phyloP scores from a whole-genome alignment of 352 stramenopile species.

The Pythium periplocum region DNA sequence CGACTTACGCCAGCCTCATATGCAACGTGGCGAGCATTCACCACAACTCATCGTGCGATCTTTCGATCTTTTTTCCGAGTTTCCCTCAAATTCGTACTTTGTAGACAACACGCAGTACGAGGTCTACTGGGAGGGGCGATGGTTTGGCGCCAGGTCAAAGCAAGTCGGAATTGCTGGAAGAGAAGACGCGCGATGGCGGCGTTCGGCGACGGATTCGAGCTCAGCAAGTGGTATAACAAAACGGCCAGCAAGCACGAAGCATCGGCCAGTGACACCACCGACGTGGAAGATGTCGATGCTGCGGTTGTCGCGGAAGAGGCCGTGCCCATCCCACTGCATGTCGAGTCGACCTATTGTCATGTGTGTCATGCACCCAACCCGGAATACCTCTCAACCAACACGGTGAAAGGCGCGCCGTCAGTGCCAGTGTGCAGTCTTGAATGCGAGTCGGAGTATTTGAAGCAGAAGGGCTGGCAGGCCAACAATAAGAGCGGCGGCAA shows the following conservation, averaged over 20 bases:
- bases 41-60: too few species aligned
- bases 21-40: too few species aligned
- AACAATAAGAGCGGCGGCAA: conserved; percentile 21
- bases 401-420: conserved; percentile 38
- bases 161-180: background rate
- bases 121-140: conserved; percentile 10
- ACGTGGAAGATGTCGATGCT: conserved; percentile 28
- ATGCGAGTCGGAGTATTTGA: conserved; percentile 57
- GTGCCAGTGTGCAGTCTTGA: conserved; percentile 65
- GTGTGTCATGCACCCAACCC: conserved; percentile 54
- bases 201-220: conserved; percentile 61
- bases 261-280: conserved; percentile 34
- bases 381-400: conserved; percentile 59
- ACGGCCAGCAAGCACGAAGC: conserved; percentile 8
- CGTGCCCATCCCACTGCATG: conserved; percentile 8
- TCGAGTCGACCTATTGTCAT: conserved; percentile 38
- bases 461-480: conserved; percentile 25
- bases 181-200: conserved; percentile 19
- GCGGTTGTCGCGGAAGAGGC: conserved; percentile 16
- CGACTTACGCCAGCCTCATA: too few species aligned
- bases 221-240: conserved; percentile 80
- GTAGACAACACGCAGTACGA: conserved; percentile 3
- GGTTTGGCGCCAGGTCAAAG: background rate
- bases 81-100: conserved; percentile 27
- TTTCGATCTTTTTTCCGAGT: background rate